These are phyloP conservation scores for Amaranthus palmeri DNA, from an alignment of 148 eudicot species.

Conservation along the genomic window DNA sequence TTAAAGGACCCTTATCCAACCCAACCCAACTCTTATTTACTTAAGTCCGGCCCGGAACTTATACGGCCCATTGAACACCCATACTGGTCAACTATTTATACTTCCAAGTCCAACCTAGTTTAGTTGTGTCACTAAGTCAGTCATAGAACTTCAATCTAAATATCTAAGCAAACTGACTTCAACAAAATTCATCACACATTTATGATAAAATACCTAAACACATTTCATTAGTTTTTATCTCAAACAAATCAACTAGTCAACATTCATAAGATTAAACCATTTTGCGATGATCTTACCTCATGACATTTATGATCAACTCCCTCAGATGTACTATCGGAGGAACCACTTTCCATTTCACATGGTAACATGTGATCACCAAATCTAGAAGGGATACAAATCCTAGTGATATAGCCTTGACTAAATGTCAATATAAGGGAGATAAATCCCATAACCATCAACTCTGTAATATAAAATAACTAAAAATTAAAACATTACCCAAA, in stretches of 20 bases:
- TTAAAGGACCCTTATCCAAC: no score
- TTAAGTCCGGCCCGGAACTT: no score
- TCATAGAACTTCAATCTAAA: neutral
- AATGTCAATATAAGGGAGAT: constrained; percentile 82
- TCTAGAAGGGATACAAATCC: constrained; percentile 52
- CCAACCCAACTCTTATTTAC: no score
- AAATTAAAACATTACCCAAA: neutral
- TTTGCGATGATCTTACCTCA: constrained; percentile 27
- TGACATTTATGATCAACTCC: constrained; percentile 42
- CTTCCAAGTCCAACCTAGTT: neutral
- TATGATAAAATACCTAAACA: neutral
- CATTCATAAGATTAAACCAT: neutral
- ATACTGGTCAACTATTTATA: no score
- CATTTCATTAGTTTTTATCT: no score
- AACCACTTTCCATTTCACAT: constrained; percentile 25
- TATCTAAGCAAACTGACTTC: neutral
- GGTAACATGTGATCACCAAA: constrained; percentile 69
- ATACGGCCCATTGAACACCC: no score
- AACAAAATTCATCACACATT: neutral
- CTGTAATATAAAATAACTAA: constrained; percentile 33
- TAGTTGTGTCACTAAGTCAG: neutral
- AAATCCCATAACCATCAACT: constrained; percentile 92
- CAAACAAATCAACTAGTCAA: neutral
- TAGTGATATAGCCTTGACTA: constrained; percentile 67
- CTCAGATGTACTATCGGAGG: constrained; percentile 19